phyloP scores from a whole-genome alignment of 768 basidiomycete species.

The Basidioascus undulatus region DNA sequence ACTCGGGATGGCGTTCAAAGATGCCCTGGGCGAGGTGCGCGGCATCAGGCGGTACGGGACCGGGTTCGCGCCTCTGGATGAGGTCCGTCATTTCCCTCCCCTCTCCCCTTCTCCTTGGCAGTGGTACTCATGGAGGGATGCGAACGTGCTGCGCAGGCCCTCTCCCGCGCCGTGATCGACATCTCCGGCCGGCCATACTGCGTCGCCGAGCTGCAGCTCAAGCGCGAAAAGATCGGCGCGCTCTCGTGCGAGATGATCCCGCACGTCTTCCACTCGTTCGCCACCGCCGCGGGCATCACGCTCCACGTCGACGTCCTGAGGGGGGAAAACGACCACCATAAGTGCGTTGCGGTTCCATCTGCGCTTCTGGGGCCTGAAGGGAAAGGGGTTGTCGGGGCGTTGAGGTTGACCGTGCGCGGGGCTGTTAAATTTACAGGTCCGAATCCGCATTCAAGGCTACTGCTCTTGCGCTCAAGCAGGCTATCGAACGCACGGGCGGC shows the following conservation, averaged over 20 bases:
- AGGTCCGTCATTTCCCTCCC: constrained; percentile 28
- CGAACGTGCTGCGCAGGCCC: constrained; percentile 31
- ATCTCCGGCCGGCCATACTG: constrained; percentile 95
- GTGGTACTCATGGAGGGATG: background rate
- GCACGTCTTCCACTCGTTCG: constrained; percentile 90
- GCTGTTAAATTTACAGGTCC: constrained; percentile 28
- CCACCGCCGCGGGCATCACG: constrained; percentile 83
- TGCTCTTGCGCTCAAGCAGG: constrained; percentile 80
- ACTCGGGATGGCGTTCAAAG: constrained; percentile 55
- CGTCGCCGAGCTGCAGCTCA: constrained; percentile 65
- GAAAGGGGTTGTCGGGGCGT: too few relatives aligned
- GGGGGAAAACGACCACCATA: constrained; percentile 93
- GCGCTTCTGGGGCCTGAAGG: too few relatives aligned
- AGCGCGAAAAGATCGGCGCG: constrained; percentile 79
- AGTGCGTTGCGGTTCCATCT: constrained; percentile 29
- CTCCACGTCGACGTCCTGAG: constrained; percentile 82
- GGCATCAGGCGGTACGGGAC: constrained; percentile 90
- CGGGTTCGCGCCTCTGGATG: constrained; percentile 88
- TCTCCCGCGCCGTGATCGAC: constrained; percentile 88
- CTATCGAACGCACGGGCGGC: constrained; percentile 71
- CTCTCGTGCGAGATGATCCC: constrained; percentile 87
- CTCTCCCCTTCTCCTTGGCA: background rate
- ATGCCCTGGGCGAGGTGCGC: constrained; percentile 77
- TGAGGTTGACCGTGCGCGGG: background rate
- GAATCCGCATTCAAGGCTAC: constrained; percentile 97